phyloP scores from a whole-genome alignment of 106 monocot genomes.

The Cymbidium sinense region DNA sequence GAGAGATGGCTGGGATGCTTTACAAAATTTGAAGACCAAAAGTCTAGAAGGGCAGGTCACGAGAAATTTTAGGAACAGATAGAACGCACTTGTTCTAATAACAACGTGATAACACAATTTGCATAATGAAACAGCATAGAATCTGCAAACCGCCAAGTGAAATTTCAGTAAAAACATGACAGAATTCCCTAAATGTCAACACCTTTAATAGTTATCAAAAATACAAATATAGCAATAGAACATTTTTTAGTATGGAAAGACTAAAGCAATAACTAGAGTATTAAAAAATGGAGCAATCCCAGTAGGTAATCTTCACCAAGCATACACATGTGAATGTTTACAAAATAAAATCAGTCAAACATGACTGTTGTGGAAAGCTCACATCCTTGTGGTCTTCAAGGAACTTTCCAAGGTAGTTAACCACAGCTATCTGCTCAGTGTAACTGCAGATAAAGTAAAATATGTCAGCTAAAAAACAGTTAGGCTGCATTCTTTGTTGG shows the following conservation, averaged over 20 bases:
- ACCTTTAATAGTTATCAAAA: too few relatives aligned
- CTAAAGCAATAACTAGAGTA: not conserved
- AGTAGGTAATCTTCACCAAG: not conserved
- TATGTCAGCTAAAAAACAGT: slow-evolving; percentile 69
- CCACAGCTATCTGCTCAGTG: slow-evolving; percentile 90
- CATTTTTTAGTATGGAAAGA: not conserved
- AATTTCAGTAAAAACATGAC: not conserved
- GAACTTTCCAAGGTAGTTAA: slow-evolving; percentile 79
- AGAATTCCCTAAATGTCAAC: not conserved
- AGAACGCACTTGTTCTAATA: not conserved
- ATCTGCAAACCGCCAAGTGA: not conserved
- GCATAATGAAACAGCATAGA: not conserved
- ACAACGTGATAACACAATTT: not conserved
- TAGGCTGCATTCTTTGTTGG: slow-evolving; percentile 40
- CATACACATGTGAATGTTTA: not conserved
- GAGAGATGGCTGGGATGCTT: too few relatives aligned
- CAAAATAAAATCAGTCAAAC: not conserved
- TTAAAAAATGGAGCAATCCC: not conserved
- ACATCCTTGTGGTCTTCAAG: slow-evolving; percentile 76
- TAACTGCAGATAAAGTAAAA: slow-evolving; percentile 96
- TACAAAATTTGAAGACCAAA: too few relatives aligned
- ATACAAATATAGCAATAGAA: too few relatives aligned
- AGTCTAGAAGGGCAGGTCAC: not conserved
- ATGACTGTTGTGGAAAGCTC: slow-evolving; percentile 3
- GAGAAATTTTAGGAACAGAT: not conserved